Evolutionary conservation across 257 asterid species (phyloP), one percentile per base, ranked within the genome.

Genomic region (Nicotiana otophora): DNA sequence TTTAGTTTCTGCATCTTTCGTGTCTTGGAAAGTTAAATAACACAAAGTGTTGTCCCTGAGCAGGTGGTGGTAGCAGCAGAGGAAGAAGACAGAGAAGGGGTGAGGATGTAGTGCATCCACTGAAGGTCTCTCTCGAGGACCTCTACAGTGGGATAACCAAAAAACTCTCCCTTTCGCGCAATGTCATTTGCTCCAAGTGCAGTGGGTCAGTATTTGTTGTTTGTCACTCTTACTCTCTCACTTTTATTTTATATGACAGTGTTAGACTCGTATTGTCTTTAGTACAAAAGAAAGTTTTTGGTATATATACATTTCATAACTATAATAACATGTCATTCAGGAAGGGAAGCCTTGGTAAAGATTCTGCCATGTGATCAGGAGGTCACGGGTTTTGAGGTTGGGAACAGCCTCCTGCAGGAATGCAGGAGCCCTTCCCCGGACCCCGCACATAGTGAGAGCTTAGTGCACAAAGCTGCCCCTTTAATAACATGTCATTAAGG

Each of bases 71-170:
- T 69, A 87, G 97, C 62, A 82, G 92, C 36, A 84, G 95, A 87
- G 95, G 97, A 19, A 83, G 92, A 14, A 92, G 97, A 83, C 92
- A 92, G 77, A 90, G 93, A 78, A 82, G 92, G 85, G 95, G 97
- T 55, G 93, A 91, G 42, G 95, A 92, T 78, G 92, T 92, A 0
- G 93, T 92, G 1, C 97, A 92, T 64, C 91, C 97, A 16, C 51
- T 92, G 85, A 92, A 92, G 84, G 97, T 87, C 17, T 90, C 97
- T 12, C 90, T 92, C 1, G 95, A 92, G 82, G 97, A 92, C 64
- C 82, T 92, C 2, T 92, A 82, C 81, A 80, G 55, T 19, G 95
- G 97, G 67, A 87, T 90, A 14, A 83, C 91, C 16, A 92, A 90
- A 88, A 92, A 92, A 82, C 93, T 92, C 17, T 92, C 97, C 4